Conservation (phyloP, 768 basidiomycete species). For the Trametopsis cervina region DNA sequence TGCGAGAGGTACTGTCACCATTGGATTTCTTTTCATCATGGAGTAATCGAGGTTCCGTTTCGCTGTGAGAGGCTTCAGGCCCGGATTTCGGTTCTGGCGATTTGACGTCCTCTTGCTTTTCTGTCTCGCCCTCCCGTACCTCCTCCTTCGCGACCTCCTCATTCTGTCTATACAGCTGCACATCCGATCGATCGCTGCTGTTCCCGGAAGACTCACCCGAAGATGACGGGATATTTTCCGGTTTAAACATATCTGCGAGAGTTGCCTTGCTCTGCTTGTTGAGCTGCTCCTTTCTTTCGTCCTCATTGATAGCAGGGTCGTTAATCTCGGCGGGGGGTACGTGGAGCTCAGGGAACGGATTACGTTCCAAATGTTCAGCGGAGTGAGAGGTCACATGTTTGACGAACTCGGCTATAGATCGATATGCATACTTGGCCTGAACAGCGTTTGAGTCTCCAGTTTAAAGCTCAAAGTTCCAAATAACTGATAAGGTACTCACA, state of each 20-base stretch:
- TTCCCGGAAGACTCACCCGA: background rate
- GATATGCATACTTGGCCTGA: slow-evolving; percentile 55
- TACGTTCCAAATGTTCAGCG: slow-evolving; percentile 28
- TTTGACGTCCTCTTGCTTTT: slow-evolving; percentile 10
- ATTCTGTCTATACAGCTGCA: slow-evolving; percentile 25
- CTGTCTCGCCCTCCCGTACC: slow-evolving; percentile 20
- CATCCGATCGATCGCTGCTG: slow-evolving; percentile 13
- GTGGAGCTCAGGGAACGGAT: slow-evolving; percentile 43
- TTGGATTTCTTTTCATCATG: too few species aligned
- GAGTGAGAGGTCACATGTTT: slow-evolving; percentile 42
- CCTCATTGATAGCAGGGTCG: slow-evolving; percentile 17
- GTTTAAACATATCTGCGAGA: background rate
- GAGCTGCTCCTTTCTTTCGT: background rate
- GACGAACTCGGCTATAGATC: slow-evolving; percentile 49
- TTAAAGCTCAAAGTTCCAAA: background rate
- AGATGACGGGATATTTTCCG: background rate
- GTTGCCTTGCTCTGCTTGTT: background rate
- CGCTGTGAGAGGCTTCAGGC: too few species aligned
- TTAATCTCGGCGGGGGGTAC: slow-evolving; percentile 23
- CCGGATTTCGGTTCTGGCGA: too few species aligned
- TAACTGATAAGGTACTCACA: slow-evolving; percentile 27
- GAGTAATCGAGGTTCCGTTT: too few species aligned
- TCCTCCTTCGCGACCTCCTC: slow-evolving; percentile 23
- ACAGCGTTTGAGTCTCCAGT: background rate
- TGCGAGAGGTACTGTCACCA: too few species aligned